Evolutionary conservation across 768 basidiomycete genomes (phyloP).

Genomic region (Pleurotus tuoliensis): DNA sequence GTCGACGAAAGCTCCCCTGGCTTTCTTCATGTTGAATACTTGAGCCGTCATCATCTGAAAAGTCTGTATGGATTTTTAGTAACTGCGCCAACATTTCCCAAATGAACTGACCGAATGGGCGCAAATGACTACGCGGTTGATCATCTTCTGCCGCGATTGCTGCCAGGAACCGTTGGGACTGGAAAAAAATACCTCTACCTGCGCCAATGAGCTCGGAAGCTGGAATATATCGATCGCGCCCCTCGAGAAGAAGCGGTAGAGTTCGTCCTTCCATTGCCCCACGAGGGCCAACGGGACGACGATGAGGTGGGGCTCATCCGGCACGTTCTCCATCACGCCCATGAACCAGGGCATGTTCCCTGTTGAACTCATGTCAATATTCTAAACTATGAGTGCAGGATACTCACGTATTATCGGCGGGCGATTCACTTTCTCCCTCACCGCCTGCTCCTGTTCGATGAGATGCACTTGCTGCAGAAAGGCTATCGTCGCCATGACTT

Average conservation of each 20-base stretch:
- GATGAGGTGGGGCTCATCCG: slow-evolving; percentile 16
- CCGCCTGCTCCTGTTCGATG: neutral
- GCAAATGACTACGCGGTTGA: neutral
- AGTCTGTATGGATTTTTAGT: neutral
- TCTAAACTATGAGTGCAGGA: neutral
- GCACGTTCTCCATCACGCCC: neutral
- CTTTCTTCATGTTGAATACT: neutral
- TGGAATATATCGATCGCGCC: slow-evolving; percentile 7
- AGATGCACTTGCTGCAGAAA: slow-evolving; percentile 6
- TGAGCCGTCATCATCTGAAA: neutral
- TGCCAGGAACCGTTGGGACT: neutral
- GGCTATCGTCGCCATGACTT: slow-evolving; percentile 11
- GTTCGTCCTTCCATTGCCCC: slow-evolving; percentile 18
- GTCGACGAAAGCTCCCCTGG: no score
- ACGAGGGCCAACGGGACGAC: slow-evolving; percentile 18
- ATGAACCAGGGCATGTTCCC: neutral
- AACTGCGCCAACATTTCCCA: neutral
- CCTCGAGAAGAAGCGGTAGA: slow-evolving; percentile 10
- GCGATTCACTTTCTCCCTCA: no score
- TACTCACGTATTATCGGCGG: neutral
- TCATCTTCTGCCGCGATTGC: neutral
- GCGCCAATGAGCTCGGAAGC: neutral
- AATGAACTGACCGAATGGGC: neutral
- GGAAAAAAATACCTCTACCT: neutral
- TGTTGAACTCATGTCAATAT: neutral